Evolutionary conservation across 2,329 filamentous ascomycete genomes (phyloP).

Genomic region (Aureobasidium sp.): DNA sequence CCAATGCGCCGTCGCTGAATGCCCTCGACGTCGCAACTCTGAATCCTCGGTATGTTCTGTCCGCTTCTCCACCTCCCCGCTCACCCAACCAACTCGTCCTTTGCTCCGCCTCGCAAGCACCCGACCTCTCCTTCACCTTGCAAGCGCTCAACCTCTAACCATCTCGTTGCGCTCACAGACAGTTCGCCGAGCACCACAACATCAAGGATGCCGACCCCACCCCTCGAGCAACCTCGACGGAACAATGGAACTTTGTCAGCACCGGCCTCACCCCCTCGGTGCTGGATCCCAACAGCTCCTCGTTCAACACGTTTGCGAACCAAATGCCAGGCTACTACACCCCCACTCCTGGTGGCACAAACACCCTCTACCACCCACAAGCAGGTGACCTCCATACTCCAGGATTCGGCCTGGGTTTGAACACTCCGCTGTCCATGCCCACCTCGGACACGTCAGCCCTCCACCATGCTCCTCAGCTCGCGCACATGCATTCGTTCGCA

Average conservation of each 20-base stretch:
- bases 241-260: conserved; percentile 57
- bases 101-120: background rate
- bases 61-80: background rate
- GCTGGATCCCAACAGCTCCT: conserved; percentile 75
- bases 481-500: conserved; percentile 57
- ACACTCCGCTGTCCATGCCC: conserved; percentile 75
- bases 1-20: conserved; percentile 32
- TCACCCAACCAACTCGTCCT: background rate
- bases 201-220: conserved; percentile 75
- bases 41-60: conserved; percentile 32
- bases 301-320: conserved; percentile 70
- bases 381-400: conserved; percentile 84
- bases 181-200: conserved; percentile 38
- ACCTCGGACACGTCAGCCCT: conserved; percentile 53
- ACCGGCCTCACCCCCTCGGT: conserved; percentile 69
- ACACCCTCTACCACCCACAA: conserved; percentile 64
- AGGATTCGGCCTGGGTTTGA: conserved; percentile 57
- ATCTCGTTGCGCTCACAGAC: conserved; percentile 25
- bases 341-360: conserved; percentile 72
- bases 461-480: conserved; percentile 50
- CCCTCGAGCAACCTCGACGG: conserved; percentile 61
- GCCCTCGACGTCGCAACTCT: conserved; percentile 36
- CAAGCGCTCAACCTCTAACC: background rate
- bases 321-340: conserved; percentile 80
- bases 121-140: background rate